Evolutionary conservation across 1,139 yeast species (phyloP).

Genomic region (Pneumocystis jirovecii): DNA sequence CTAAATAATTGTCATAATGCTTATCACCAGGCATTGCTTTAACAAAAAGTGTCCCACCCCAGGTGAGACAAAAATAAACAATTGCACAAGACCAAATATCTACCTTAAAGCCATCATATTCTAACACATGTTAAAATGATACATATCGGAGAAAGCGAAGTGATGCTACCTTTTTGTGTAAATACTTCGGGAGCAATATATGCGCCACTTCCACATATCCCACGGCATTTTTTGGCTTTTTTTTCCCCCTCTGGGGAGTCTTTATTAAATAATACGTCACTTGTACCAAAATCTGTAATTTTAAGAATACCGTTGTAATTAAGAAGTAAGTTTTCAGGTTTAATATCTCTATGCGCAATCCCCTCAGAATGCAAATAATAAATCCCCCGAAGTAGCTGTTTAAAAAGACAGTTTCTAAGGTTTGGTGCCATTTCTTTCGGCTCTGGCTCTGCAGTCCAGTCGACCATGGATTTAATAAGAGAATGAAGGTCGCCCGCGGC

Average conservation of each 20-base stretch:
- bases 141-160: slow-evolving; percentile 14
- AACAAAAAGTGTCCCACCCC: slow-evolving; percentile 23
- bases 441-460: slow-evolving; percentile 5
- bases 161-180: slow-evolving; percentile 10
- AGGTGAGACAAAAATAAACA: slow-evolving; percentile 35
- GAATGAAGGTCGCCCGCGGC: slow-evolving; percentile 90
- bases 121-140: slow-evolving; percentile 18
- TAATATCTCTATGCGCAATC: slow-evolving; percentile 57
- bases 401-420: slow-evolving; percentile 41
- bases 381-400: slow-evolving; percentile 58
- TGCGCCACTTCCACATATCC: slow-evolving; percentile 51
- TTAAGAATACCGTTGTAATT: slow-evolving; percentile 57
- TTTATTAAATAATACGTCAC: slow-evolving; percentile 38
- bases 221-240: slow-evolving; percentile 13
- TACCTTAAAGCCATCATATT: slow-evolving; percentile 66
- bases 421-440: slow-evolving; percentile 15
- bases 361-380: slow-evolving; percentile 58
- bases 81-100: slow-evolving; percentile 68
- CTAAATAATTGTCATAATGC: slow-evolving; percentile 16
- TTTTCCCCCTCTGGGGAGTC: slow-evolving; percentile 11
- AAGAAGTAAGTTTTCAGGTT: slow-evolving; percentile 53
- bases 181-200: slow-evolving; percentile 84
- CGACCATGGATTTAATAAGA: slow-evolving; percentile 25
- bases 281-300: slow-evolving; percentile 59
- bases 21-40: slow-evolving; percentile 21